These are phyloP conservation scores for Coemansia erecta DNA, from an alignment of 192 early-diverging fungal genomes.

Conservation along the genomic window DNA sequence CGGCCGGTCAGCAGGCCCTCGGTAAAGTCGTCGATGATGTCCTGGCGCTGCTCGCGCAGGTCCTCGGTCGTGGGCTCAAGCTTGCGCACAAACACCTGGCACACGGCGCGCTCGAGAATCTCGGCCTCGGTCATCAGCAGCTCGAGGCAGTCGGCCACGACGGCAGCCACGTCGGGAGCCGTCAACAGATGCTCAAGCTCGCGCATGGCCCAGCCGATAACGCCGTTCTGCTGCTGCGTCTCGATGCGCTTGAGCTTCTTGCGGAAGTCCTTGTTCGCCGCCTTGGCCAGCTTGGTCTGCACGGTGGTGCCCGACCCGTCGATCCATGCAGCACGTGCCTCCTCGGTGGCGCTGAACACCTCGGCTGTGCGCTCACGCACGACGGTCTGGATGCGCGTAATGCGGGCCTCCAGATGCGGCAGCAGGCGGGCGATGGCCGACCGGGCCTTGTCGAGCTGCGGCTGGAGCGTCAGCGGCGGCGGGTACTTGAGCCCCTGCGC, in stretches of 20 bases:
- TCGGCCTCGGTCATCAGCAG: slow-evolving; percentile 75
- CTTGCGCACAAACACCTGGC: slow-evolving; percentile 59
- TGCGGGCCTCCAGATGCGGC: slow-evolving; percentile 46
- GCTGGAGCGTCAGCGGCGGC: slow-evolving; percentile 48
- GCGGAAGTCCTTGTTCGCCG: slow-evolving; percentile 67
- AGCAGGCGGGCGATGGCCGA: slow-evolving; percentile 34
- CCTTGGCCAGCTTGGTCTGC: slow-evolving; percentile 57
- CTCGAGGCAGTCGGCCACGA: slow-evolving; percentile 62
- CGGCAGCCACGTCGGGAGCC: slow-evolving; percentile 54
- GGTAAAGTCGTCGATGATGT: slow-evolving; percentile 65
- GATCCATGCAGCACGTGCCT: slow-evolving; percentile 30
- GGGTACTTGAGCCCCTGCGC: slow-evolving; percentile 55
- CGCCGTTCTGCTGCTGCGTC: slow-evolving; percentile 57
- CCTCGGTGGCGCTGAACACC: slow-evolving; percentile 41
- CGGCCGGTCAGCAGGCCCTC: slow-evolving; percentile 70
- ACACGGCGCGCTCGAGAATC: slow-evolving; percentile 62
- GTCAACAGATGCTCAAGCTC: slow-evolving; percentile 60
- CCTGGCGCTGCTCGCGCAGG: slow-evolving; percentile 54
- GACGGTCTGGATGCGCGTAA: slow-evolving; percentile 40
- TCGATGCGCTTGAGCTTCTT: slow-evolving; percentile 65
- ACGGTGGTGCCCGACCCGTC: slow-evolving; percentile 56
- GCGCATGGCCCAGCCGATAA: slow-evolving; percentile 57
- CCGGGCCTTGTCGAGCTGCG: slow-evolving; percentile 41
- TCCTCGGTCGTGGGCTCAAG: slow-evolving; percentile 55
- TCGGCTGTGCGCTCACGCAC: slow-evolving; percentile 51